phyloP scores from a whole-genome alignment of 805 yeast species.

The Pichia heedii region DNA sequence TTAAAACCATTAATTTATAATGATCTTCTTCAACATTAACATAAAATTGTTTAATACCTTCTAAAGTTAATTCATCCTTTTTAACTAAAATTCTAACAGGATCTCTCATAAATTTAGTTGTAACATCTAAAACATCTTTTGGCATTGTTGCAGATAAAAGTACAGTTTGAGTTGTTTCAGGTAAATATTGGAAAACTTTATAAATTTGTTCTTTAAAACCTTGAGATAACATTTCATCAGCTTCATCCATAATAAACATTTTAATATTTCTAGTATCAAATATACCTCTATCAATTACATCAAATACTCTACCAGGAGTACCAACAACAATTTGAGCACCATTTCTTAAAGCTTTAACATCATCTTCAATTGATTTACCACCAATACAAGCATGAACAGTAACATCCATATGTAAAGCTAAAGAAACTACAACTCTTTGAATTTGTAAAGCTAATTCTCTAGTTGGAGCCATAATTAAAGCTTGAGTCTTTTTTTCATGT shows the following conservation, averaged over 20 bases:
- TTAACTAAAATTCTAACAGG: conserved; percentile 92
- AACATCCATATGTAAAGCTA: conserved; percentile 83
- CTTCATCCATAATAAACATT: conserved; percentile 91
- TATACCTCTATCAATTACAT: conserved; percentile 79
- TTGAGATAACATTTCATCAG: conserved; percentile 86
- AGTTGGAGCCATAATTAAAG: conserved; percentile 87
- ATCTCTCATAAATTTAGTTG: conserved; percentile 83
- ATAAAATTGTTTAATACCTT: conserved; percentile 90
- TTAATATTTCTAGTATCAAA: conserved; percentile 68
- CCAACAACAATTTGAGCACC: conserved; percentile 94
- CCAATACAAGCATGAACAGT: conserved; percentile 91
- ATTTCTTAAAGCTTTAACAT: conserved; percentile 57
- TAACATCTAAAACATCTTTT: conserved; percentile 82
- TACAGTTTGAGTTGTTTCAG: conserved; percentile 84
- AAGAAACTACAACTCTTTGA: conserved; percentile 73
- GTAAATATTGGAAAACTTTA: conserved; percentile 79
- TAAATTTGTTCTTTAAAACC: conserved; percentile 96
- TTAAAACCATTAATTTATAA: conserved; percentile 88
- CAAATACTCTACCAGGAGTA: conserved; percentile 93
- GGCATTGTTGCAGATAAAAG: conserved; percentile 94
- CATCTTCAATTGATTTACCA: conserved; percentile 78
- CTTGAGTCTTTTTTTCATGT: conserved; percentile 68
- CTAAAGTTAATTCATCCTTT: conserved; percentile 87
- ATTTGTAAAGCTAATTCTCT: conserved; percentile 94
- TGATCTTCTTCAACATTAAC: conserved; percentile 87